Evolutionary conservation across 31 red algal species (phyloP).

Genomic region (Odonthalia washingtoniensis): DNA sequence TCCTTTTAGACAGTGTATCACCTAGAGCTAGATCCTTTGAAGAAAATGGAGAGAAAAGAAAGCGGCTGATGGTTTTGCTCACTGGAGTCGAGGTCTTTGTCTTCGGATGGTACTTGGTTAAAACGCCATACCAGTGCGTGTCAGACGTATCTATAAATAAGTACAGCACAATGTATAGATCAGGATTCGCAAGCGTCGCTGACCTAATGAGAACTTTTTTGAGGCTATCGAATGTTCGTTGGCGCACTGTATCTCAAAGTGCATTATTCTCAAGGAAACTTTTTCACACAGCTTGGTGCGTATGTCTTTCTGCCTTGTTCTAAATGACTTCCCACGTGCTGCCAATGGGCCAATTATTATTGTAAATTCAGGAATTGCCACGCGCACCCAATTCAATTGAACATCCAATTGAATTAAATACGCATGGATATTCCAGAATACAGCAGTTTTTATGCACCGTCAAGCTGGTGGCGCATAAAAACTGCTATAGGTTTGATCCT

Average conservation of each 20-base stretch:
- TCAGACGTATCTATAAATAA: neutral
- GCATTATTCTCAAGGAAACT: too few species aligned
- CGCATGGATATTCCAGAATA: too few species aligned
- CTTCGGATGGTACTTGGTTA: neutral
- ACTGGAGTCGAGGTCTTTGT: neutral
- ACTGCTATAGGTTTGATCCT: constrained; percentile 31
- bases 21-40: neutral
- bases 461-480: constrained; percentile 42
- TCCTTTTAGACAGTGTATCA: constrained; percentile 1
- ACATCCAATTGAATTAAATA: too few species aligned
- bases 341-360: constrained; percentile 4
- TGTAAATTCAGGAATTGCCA: constrained; percentile 24
- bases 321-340: neutral
- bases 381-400: constrained; percentile 52
- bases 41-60: neutral
- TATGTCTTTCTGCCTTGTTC: constrained; percentile 28
- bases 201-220: too few species aligned
- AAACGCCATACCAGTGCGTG: neutral
- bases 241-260: too few species aligned
- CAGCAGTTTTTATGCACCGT: too few species aligned
- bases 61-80: neutral
- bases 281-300: too few species aligned
- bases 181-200: too few species aligned
- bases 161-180: neutral
- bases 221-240: too few species aligned